Conservation (phyloP, 306 rosid genomes). For the Malus domestica region DNA sequence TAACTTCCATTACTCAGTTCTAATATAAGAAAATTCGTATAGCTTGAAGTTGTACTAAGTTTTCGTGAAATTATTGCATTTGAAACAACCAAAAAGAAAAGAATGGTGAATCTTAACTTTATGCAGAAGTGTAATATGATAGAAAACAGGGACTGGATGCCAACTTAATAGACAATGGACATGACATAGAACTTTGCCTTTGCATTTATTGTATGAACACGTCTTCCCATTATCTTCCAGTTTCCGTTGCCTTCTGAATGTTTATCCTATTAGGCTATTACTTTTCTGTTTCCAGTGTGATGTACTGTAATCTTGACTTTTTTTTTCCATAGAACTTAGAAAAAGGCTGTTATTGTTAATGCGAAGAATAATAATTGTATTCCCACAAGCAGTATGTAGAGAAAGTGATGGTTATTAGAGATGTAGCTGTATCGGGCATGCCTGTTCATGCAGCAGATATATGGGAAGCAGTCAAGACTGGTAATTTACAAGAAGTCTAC, state of each 20-base stretch:
- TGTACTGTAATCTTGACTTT: background rate
- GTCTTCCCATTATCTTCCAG: background rate
- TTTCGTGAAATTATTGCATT: background rate
- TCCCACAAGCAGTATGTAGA: slow-evolving; percentile 59
- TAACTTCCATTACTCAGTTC: background rate
- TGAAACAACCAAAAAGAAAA: background rate
- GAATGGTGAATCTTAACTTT: background rate
- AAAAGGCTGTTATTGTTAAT: background rate
- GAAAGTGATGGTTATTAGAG: slow-evolving; percentile 60
- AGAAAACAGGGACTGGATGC: background rate
- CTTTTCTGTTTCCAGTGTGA: background rate
- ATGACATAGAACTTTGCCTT: background rate
- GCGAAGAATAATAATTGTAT: slow-evolving; percentile 15
- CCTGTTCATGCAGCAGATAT: slow-evolving; percentile 41
- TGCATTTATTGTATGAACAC: background rate
- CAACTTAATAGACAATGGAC: background rate
- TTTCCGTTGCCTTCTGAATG: background rate
- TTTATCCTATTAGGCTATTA: background rate
- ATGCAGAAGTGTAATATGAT: background rate
- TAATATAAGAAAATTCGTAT: background rate
- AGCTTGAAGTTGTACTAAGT: background rate
- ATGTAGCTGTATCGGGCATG: slow-evolving; percentile 27
- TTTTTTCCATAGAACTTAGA: background rate
- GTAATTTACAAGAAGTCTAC: slow-evolving; percentile 65
- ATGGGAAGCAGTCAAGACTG: slow-evolving; percentile 69